These are phyloP conservation scores for Cadophora gregata DNA, from an alignment of 2,329 filamentous ascomycete species.

Conservation along the genomic window DNA sequence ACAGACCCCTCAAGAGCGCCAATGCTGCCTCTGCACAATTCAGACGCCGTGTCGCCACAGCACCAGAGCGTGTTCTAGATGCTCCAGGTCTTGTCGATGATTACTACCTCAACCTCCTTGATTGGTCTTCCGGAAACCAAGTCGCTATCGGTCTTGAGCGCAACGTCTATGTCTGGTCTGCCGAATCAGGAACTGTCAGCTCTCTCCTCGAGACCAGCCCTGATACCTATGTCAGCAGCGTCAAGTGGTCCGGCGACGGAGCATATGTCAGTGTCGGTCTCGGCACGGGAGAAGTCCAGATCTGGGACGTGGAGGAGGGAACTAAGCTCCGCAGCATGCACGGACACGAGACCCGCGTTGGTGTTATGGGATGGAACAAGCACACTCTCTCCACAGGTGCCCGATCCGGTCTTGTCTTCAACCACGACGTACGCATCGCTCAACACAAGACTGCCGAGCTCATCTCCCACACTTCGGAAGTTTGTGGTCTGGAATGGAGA, in stretches of 20 bases:
- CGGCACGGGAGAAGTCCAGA: slow-evolving; percentile 95
- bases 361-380: slow-evolving; percentile 99
- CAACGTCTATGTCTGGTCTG: slow-evolving; percentile 98
- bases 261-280: slow-evolving; percentile 96
- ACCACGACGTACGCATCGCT: slow-evolving; percentile 97
- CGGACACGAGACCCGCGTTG: slow-evolving; percentile 94
- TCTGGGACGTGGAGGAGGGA: slow-evolving; percentile 97
- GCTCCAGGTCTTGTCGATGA: slow-evolving; percentile 96
- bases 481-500: slow-evolving; percentile 97
- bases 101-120: slow-evolving; percentile 98
- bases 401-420: slow-evolving; percentile 93
- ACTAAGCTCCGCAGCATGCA: slow-evolving; percentile 98
- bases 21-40: slow-evolving; percentile 80
- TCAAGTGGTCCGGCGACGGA: slow-evolving; percentile 98
- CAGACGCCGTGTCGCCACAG: slow-evolving; percentile 89
- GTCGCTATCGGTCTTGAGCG: slow-evolving; percentile 97
- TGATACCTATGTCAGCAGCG: slow-evolving; percentile 96
- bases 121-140: slow-evolving; percentile 98
- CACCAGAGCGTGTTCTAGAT: slow-evolving; percentile 94
- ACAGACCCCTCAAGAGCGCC: slow-evolving; percentile 86
- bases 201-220: slow-evolving; percentile 85
- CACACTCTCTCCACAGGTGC: slow-evolving; percentile 95
- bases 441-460: slow-evolving; percentile 99
- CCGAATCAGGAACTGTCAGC: slow-evolving; percentile 87
- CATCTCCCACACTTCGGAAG: slow-evolving; percentile 95